phyloP scores from a whole-genome alignment of 1,284 basidiomycete genomes.

The Phylloboletellus chloephorus region DNA sequence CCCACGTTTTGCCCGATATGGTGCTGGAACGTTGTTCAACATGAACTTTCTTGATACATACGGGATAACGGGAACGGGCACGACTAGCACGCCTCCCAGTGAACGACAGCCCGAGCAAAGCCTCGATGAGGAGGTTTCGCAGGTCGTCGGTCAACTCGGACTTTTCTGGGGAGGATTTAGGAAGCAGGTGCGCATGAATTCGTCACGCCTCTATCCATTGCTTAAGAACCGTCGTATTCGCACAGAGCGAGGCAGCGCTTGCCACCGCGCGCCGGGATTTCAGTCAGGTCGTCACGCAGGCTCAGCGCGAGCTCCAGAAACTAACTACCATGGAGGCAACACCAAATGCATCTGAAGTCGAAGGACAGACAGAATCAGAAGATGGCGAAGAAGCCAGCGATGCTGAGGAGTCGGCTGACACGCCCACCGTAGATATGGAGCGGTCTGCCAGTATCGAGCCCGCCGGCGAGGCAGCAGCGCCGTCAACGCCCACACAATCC shows the following conservation, averaged over 20 bases:
- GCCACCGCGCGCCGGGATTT: constrained; percentile 74
- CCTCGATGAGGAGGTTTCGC: constrained; percentile 80
- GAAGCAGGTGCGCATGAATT: constrained; percentile 61
- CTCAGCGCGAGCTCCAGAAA: constrained; percentile 74
- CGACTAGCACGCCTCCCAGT: constrained; percentile 41
- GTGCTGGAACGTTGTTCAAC: no score
- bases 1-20: neutral
- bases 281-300: constrained; percentile 71
- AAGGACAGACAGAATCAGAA: constrained; percentile 11
- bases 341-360: constrained; percentile 5
- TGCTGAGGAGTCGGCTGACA: constrained; percentile 21
- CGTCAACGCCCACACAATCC: constrained; percentile 38
- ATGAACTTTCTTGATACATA: constrained; percentile 76
- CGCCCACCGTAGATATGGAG: constrained; percentile 20
- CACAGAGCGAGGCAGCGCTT: constrained; percentile 70
- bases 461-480: constrained; percentile 19
- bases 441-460: constrained; percentile 25
- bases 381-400: constrained; percentile 17
- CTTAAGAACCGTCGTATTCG: constrained; percentile 7
- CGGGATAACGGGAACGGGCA: constrained; percentile 42
- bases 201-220: neutral
- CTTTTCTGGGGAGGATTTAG: constrained; percentile 86
- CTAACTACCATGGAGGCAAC: constrained; percentile 38
- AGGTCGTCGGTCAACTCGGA: constrained; percentile 81
- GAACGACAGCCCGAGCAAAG: constrained; percentile 48